Evolutionary conservation across 495 filamentous ascomycete genomes (phyloP), one percentile per base, ranked within the genome.

Genomic region (Penicillium ochrochloron): DNA sequence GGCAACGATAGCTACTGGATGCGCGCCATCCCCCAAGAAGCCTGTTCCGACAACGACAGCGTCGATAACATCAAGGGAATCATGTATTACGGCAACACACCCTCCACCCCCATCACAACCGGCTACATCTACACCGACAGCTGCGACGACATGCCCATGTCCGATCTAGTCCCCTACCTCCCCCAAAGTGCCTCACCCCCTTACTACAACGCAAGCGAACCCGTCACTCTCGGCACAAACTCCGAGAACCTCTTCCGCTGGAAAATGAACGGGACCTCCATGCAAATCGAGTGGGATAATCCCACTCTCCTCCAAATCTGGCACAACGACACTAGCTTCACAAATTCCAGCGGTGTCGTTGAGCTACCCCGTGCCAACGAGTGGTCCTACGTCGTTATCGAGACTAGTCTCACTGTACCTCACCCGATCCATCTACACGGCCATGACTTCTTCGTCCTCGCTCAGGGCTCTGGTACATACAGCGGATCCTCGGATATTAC

Each of bases 1-100:
- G 31, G 56, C 10, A 62, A 64, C n/a, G 60, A 74, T 10, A 84
- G 84, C 70, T 92, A 88, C 76, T 92, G 90, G 90, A 78, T 90
- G 52, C 84, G 86, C 27, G 80, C 85, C n/a, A 83, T 85, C 37
- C 82, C 85, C 0, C 85, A 87, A 70, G 57, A 66, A 3, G 73
- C 75, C 11, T 86, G 83, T 46, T 72, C 80, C 33, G 66, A 75
- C 14, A 83, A 81, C 25, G 72, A 69, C 27, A 81, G 70, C 46
- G 63, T 69, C 2, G 73, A 80, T 25, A 80, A 86, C 59, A 86
- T 86, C 67, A 79, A 66, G 23, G 87, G 85, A 9, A 86, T 90
- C 21, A 62, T 89, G 6, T 75, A 82, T 53, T 92, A 88, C 60
- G 62, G 51, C 25, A 67, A 80, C 79, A 3, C 76, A 82, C 50